Conservation (phyloP, 345 rosid genomes). For the Lenwebbia sp. region DNA sequence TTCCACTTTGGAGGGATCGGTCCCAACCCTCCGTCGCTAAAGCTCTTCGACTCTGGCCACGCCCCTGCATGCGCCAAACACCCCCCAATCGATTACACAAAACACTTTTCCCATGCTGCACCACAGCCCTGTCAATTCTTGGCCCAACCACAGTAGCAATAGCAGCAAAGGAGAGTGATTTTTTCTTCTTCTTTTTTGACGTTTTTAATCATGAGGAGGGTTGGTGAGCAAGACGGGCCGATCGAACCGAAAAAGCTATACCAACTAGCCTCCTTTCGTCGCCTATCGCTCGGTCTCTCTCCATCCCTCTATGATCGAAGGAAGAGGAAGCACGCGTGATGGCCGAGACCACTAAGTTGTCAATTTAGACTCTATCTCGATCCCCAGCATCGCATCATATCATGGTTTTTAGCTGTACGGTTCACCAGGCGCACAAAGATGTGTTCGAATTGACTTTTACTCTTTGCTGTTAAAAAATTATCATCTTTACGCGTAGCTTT, state of each 20-base stretch:
- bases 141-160: not conserved
- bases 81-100: not conserved
- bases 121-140: not conserved
- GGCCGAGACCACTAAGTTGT: not conserved
- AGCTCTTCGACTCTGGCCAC: slow-evolving; percentile 93
- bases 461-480: not conserved
- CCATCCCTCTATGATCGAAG: not conserved
- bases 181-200: too few relatives aligned
- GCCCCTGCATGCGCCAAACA: slow-evolving; percentile 34
- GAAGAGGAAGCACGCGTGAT: not conserved
- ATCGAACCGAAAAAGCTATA: not conserved
- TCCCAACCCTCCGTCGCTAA: slow-evolving; percentile 69
- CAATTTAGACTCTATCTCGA: not conserved
- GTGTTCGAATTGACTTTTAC: not conserved
- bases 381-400: not conserved
- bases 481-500: not conserved
- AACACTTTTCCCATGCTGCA: not conserved
- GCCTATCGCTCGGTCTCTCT: not conserved
- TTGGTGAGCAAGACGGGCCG: too few relatives aligned
- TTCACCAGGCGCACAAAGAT: not conserved
- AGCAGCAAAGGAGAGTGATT: not conserved
- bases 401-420: not conserved
- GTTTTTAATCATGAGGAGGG: not conserved
- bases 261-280: not conserved
- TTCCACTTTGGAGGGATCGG: slow-evolving; percentile 82